Base-by-base conservation (phyloP, 2,329 filamentous ascomycete species). In the Hypoxylon sp. region DNA sequence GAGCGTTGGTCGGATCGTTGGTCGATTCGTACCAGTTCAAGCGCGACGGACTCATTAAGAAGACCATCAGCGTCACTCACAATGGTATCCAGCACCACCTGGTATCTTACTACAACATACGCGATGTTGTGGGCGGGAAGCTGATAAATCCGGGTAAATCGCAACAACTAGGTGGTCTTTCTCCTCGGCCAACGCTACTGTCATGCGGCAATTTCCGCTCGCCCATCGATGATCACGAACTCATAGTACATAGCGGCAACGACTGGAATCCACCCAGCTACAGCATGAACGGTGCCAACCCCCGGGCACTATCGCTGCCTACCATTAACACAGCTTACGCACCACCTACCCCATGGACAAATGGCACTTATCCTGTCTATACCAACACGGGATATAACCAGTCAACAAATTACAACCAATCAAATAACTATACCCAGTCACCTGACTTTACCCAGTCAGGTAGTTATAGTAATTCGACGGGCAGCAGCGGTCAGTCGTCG, bases 11-110 rank as follows among this genome's bases (percentile, higher is more conserved):
- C 46, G 94, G 93, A 5, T 96, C 93, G 0, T 82, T 97, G 11
- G 87, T 94, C n/a, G 93, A 97, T 77, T 93, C 91, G 0, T 97
- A 97, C 71, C 87, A 89, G 30, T 97, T 97, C 84, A 95, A 95
- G 73, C 82, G 88, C 13, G 86, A 88, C 1, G 93, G 94, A 0
- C 79, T 97, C 41, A 87, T 97, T 66, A 97, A 97, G 84, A 97
- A 97, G 82, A 97, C 93, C 0, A 93, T 97, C 77, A 94, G 90
- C 70, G 87, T 97, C 39, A 88, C 85, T 2, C 88, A 90, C 52
- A 84, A 89, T 24, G 90, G 90, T 1, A 85, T 93, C 2, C 89
- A 88, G 1, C 93, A 97, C 72, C 93, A 97, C 72, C 80, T 97
- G 53, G 93, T 97, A 41, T 94, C 91, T 15, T 97, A 97, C 75